Base-by-base conservation (phyloP, 2,329 filamentous ascomycete genomes). In the Ascochyta viciae-villosae region DNA sequence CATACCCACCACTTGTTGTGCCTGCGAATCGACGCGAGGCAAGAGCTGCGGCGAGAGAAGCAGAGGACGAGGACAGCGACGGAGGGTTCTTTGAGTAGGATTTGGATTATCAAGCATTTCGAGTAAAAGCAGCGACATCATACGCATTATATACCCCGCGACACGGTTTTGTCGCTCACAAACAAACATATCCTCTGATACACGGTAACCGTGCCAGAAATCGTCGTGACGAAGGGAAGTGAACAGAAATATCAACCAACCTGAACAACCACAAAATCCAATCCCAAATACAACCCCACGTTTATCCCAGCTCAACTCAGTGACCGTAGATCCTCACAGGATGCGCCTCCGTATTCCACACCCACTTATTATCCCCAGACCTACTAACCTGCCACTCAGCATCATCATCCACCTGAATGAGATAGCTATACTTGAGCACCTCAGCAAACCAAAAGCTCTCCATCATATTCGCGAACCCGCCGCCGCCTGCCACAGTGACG, bases 371-470 rank as follows among this genome's bases (percentile, higher is more conserved):
- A 44, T 72, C 72, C 41, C 72, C 73, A n/a, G 80, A 77, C 43
- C 73, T 71, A 23, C 80, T 74, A 12, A 86, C 79, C 67, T 87
- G 85, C 79, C 82, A 87, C 47, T 80, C 79, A 19, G 81, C 85
- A 29, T 91, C 89, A 57, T 76, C 78, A 0, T 84, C 82, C 70
- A 87, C 40, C 38, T 67, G 86, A 55, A 90, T 89, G 65, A 96
- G 73, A 77, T 90, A 96, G 53, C 84, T 80, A 74, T 96, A 96
- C 81, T 96, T 96, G 74, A 96, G 73, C 60, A 92, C 89, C 79
- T 96, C 92, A 0, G 92, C 91, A 74, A 96, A 92, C 80, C 90
- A 88, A 78, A 95, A 96, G 67, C 89, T 93, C 77, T 96, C 91
- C 81, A 94, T 89, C 72, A 89, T 88, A 73, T 96, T 85, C 38